Base-by-base conservation (phyloP, 352 stramenopile species). In the Detonula confervacea region DNA sequence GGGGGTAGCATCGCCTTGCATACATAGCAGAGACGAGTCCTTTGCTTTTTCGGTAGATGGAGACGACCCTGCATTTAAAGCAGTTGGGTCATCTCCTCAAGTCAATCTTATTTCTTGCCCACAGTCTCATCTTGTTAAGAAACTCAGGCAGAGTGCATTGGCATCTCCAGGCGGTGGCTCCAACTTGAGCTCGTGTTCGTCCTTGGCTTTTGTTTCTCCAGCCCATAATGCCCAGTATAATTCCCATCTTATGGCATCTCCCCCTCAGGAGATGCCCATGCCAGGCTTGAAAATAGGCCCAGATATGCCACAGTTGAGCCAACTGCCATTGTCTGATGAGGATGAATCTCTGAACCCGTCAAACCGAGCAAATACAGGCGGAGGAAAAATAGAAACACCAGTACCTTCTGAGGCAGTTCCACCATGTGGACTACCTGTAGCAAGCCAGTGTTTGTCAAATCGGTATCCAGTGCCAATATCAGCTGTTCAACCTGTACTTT, bases 401-500 rank as follows among this genome's bases (percentile, higher is more conserved):
- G 5, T 46, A 27, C 30, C n/a, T 35, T 33, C n/a, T 3, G 44
- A 37, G 14, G 42, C 22, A 47, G 6, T 20, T 51, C 12, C 25
- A 14, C 42, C 20, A n/a, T 25, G 27, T 47, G 16, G 25, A 30
- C 47, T 60, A 42, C 22, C 44, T 46, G 9, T 42, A 42, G 29
- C 14, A 20, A 33, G 9, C 47, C 68, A 65, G 29, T 35, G 20
- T 42, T 0, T 64, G 22, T 14, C 22, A 5, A 64, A 73, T 12
- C 49, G 37, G 18, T 46, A 59, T 29, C 37, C 35, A 60, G 65
- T 59, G 59, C 37, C 54, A 59, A 33, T 63, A 66, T 47, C 73
- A 29, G 16, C n/a, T 49, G 55, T 75, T 20, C 75, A 73, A 29
- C 72, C 67, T 56, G 60, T 77, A 33, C 29, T 86, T 22, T 91